Evolutionary conservation across 148 eudicot species (phyloP), one percentile per base, ranked within the genome.

Genomic region (Silene conica): DNA sequence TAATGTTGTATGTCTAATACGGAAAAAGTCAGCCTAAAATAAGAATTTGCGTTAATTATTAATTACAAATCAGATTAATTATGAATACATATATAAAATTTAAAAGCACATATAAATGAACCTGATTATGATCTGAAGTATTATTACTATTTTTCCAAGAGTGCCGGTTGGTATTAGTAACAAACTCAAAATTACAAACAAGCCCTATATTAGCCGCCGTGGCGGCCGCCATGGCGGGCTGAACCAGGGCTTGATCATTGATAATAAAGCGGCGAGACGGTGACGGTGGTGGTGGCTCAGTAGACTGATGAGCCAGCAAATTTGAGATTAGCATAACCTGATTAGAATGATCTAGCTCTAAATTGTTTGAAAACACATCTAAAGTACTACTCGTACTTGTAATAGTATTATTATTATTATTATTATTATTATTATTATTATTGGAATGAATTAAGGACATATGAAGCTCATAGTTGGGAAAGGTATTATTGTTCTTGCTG

Each of bases 381-480:
- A 58, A 58, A 74, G 65, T 56, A 5, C 48, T 18, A 19, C n/a
- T n/a, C n/a, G 50, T 67, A 43, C 41, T 69, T 8, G 15, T 60
- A 73, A 52, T 23, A 41, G 52, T 64, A 23, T 5, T 67, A 41
- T 18, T 23, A 18, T 22, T 50, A 68, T 46, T 11, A 59, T 45
- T 48, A 5, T 16, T 16, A 34, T 34, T 34, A 8, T 31, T 31
- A 18, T 64, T 64, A 18, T 25, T 63, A 45, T 73, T 73, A 59
- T 67, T 75, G 14, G 67, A 11, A 70, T 70, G 74, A 69, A 78
- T 74, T 14, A 74, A 79, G 67, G 82, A 79, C 82, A 79, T 79
- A 12, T 79, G 82, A 2, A 79, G 78, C 10, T 80, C 79, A 80
- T 75, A 80, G 60, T 64, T 80, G 45, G 75, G 72, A 78, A 80